phyloP scores from a whole-genome alignment of 768 basidiomycete species.

The Collybiopsis confluens region DNA sequence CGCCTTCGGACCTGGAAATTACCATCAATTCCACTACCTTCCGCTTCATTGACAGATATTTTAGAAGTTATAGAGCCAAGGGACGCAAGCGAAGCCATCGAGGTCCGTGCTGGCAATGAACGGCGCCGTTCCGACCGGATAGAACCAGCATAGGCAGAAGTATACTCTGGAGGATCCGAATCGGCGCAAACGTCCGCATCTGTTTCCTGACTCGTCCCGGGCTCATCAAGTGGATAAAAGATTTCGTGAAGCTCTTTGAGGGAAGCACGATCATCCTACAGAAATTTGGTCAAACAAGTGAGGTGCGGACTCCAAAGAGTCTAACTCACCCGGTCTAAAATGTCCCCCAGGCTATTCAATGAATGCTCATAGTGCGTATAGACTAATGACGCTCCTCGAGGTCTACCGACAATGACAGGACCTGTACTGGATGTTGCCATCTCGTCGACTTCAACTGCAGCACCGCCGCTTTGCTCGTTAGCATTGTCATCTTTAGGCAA shows the following conservation, averaged over 20 bases:
- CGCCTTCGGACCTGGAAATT: constrained; percentile 69
- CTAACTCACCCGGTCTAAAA: constrained; percentile 66
- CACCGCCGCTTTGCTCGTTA: neutral
- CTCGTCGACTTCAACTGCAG: neutral
- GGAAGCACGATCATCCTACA: constrained; percentile 71
- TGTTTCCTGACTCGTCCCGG: constrained; percentile 3
- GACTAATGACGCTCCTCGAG: constrained; percentile 37
- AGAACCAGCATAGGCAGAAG: constrained; percentile 27
- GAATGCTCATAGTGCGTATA: constrained; percentile 81
- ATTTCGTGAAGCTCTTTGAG: constrained; percentile 73
- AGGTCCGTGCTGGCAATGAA: constrained; percentile 67
- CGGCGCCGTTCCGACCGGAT: constrained; percentile 59
- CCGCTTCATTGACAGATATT: constrained; percentile 4
- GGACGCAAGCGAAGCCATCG: constrained; percentile 38
- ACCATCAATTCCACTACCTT: neutral
- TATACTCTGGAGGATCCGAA: constrained; percentile 1
- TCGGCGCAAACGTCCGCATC: neutral
- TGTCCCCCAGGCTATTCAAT: constrained; percentile 74
- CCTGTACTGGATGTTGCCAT: neutral
- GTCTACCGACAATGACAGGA: neutral
- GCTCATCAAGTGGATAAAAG: constrained; percentile 37
- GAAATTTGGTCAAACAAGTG: neutral
- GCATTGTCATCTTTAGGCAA: neutral
- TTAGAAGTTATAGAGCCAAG: neutral
- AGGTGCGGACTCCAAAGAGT: neutral